These are phyloP conservation scores for Apostasia ramifera DNA, from an alignment of 106 monocot genomes.

Conservation along the genomic window DNA sequence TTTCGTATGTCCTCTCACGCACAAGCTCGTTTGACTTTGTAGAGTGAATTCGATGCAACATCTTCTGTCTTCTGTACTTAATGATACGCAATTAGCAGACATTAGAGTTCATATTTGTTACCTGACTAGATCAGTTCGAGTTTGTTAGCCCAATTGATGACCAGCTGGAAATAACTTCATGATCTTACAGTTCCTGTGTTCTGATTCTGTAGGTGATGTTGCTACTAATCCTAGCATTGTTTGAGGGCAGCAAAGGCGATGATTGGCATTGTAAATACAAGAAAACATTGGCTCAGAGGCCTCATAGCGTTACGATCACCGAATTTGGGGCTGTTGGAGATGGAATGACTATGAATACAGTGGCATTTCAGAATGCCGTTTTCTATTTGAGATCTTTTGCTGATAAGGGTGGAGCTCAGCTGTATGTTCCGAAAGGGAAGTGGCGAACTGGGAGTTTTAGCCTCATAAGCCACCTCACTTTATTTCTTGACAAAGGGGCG, in stretches of 20 bases:
- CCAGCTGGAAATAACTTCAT: neutral
- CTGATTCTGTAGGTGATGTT: constrained; percentile 14
- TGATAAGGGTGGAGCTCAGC: constrained; percentile 80
- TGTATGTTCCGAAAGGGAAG: constrained; percentile 62
- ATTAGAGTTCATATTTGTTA: too few relatives aligned
- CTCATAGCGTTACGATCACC: constrained; percentile 62
- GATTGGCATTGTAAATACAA: constrained; percentile 15
- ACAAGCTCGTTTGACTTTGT: too few relatives aligned
- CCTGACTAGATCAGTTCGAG: too few relatives aligned
- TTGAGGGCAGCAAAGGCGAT: constrained; percentile 3
- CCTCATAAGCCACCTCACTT: constrained; percentile 66
- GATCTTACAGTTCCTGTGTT: neutral
- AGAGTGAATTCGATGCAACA: too few relatives aligned
- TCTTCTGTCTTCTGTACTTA: too few relatives aligned
- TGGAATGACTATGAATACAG: constrained; percentile 47
- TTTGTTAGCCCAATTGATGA: too few relatives aligned
- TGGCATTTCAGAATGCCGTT: constrained; percentile 75
- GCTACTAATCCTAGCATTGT: constrained; percentile 6
- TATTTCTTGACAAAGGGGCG: constrained; percentile 60
- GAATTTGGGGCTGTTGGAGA: constrained; percentile 82
- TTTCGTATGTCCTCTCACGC: too few relatives aligned
- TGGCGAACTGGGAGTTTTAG: constrained; percentile 82
- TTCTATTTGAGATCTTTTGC: constrained; percentile 67
- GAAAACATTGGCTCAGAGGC: constrained; percentile 13
- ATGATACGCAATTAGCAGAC: too few relatives aligned